Evolutionary conservation across 495 filamentous ascomycete genomes (phyloP), one percentile per base, ranked within the genome.

Genomic region (Aspergillus steynii): DNA sequence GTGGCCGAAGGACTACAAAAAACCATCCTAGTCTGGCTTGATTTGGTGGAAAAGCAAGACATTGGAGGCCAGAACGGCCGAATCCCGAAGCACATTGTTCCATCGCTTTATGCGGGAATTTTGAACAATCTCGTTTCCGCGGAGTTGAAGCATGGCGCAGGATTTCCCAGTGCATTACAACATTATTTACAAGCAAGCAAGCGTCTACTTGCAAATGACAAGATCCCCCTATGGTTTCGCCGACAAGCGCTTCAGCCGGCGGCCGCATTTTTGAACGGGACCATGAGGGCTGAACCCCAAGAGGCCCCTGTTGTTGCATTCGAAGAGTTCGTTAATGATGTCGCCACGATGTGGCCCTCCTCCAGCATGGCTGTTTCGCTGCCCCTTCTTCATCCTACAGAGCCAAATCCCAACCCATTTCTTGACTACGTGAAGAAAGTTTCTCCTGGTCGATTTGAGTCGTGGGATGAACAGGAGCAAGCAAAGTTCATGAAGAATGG

Each of bases 1-100:
- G 72, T 71, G 31, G 72, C 72, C 1, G 78, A 81, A 55, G 70
- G 69, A 6, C 58, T 77, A 47, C 74, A 79, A 27, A 56, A 62
- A 15, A 73, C 69, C 26, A 59, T 73, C 20, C 63, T 74, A 46
- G 52, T 59, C 14, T 80, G 76, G 73, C 56, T 79, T n/a, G 64
- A 53, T 20, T 70, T 75, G 70, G 55, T 79, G 20, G 32, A 66
- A n/a, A 62, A 46, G n/a, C 59, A 62, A 6, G 66, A 78, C 28
- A 12, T 76, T 15, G 72, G 74, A 9, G 71, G 67, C 8, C 27
- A 50, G 31, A 61, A 70, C 52, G 72, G 72, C 28, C 56, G 51
- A 5, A 61, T 78, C 26, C 56, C 67, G 3, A 65, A 71, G 32
- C 46, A 49, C 5, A 29, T 56, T 14, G 68, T 69, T n/a, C 64